Conservation (phyloP, 352 stramenopile genomes). For the Globisporangium mamillatum region DNA sequence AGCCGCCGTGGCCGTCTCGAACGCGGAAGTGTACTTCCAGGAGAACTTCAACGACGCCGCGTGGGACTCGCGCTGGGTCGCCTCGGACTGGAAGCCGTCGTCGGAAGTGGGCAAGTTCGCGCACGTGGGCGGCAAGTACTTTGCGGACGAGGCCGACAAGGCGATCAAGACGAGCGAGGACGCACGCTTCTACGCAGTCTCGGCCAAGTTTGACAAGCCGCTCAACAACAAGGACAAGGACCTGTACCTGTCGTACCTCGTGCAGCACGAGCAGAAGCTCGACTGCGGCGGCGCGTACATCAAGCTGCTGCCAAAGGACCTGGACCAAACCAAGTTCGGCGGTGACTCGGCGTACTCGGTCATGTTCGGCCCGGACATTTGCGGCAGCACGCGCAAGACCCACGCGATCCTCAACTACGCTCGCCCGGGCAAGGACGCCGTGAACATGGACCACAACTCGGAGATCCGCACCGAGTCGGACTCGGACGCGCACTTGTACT, state of each 20-base stretch:
- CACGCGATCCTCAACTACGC: constrained; percentile 99
- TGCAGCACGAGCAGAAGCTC: constrained; percentile 98
- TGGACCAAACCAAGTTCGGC: constrained; percentile 93
- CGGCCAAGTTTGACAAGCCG: constrained; percentile 86
- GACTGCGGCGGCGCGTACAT: constrained; percentile 99
- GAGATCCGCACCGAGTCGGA: constrained; percentile 80
- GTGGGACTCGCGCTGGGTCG: constrained; percentile 77
- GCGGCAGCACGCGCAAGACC: constrained; percentile 94
- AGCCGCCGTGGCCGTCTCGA: constrained; percentile 41
- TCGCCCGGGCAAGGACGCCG: constrained; percentile 92
- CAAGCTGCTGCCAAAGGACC: constrained; percentile 94
- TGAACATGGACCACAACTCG: constrained; percentile 88
- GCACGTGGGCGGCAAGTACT: constrained; percentile 92
- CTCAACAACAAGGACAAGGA: constrained; percentile 91
- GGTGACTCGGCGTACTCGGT: constrained; percentile 94
- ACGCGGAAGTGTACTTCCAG: constrained; percentile 89
- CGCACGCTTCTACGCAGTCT: constrained; percentile 97
- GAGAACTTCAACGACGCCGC: constrained; percentile 92
- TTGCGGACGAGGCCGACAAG: constrained; percentile 88
- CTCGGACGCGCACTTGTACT: constrained; percentile 97
- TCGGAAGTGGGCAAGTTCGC: constrained; percentile 94
- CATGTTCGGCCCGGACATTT: constrained; percentile 99
- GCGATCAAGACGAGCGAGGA: constrained; percentile 95
- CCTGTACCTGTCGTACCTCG: constrained; percentile 94
- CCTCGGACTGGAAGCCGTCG: constrained; percentile 94